Evolutionary conservation across 2,329 filamentous ascomycete genomes (phyloP), one percentile per base, ranked within the genome.

Genomic region (Colletotrichum sp.): DNA sequence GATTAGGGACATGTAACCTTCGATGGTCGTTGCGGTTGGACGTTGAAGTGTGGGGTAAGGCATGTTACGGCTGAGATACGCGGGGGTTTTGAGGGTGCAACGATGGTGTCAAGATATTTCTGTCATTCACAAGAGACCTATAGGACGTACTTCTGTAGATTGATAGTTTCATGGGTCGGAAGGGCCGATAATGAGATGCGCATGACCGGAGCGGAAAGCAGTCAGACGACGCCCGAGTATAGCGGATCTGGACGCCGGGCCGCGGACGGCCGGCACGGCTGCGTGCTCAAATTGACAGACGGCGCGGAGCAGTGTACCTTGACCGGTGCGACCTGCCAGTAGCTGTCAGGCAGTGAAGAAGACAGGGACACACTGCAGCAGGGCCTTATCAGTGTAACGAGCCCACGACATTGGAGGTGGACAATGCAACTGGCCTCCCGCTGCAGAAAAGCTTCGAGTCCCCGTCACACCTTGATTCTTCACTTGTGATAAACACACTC

Each of bases 321-420:
- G 39, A 61, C 6, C 18, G 24, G 24, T 24, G 24, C 26, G 32
- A 36, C 34, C 28, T 24, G 36, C 34, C 28, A n/a, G 18, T 1
- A 13, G n/a, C 12, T 57, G 32, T n/a, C 30, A 60, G 6, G 12
- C 3, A 24, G n/a, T 3, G n/a, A 32, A 55, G 30, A 32, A 36
- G 39, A n/a, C 10, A 57, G 24, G 43, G 69, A n/a, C 3, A 18
- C 61, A 16, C 10, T 36, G 60, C n/a, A 61, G 39, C 43, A 34
- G 1, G 55, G 24, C 43, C 48, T 73, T 70, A 73, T 73, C 71
- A 63, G 71, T 73, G 71, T 70, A 73, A 73, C 71, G n/a, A 73
- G 4, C 66, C 71, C 39, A 57, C 66, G 39, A 73, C 36, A 14
- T 16, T 14, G 16, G 55, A 73, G 39, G 55, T n/a, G 36, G 3